Percentiles rank a stretch among this genome's conserved stretches.
Conservation (phyloP, 106 monocot genomes). For the Agapanthus africanus region DNA sequence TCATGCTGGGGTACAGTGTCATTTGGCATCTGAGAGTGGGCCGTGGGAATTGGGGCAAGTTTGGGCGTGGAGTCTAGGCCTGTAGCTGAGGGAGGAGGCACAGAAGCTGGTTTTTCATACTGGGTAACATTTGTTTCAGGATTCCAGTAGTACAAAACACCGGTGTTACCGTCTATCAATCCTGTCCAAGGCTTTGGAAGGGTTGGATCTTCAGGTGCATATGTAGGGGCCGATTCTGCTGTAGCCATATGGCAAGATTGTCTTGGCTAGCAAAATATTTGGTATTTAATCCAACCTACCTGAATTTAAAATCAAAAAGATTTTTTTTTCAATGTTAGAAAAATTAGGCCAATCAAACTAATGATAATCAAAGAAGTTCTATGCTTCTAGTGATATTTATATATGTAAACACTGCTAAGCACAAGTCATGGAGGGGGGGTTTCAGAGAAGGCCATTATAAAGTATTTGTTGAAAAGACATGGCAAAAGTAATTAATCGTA, state of each 20-base stretch:
- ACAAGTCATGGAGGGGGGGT: too few species aligned
- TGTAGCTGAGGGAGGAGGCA: conserved; percentile 17
- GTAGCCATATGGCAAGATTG: conserved; percentile 22
- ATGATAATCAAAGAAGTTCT: too few species aligned
- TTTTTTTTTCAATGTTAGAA: too few species aligned
- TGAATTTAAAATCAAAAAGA: too few species aligned
- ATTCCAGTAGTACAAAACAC: conserved; percentile 57
- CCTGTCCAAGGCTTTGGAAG: conserved; percentile 61
- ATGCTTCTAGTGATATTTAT: too few species aligned
- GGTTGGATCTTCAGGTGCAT: conserved; percentile 57
- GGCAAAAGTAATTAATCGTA: too few species aligned
- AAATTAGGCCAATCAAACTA: too few species aligned
- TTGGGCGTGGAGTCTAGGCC: conserved; percentile 16
- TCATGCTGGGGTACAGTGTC: conserved; percentile 15
- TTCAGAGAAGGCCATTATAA: too few species aligned
- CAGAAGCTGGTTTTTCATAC: conserved; percentile 35
- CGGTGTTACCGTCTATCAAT: conserved; percentile 39
- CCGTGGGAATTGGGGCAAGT: conserved; percentile 15
- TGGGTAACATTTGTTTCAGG: conserved; percentile 58
- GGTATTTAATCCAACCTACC: too few species aligned
- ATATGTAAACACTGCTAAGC: too few species aligned
- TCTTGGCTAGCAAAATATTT: too few species aligned
- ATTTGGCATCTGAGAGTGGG: conserved; percentile 12
- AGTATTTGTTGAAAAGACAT: too few species aligned
- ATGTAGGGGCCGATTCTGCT: conserved; percentile 22